phyloP scores from a whole-genome alignment of 805 yeast genomes.

The Blastobotrys mokoenaii region DNA sequence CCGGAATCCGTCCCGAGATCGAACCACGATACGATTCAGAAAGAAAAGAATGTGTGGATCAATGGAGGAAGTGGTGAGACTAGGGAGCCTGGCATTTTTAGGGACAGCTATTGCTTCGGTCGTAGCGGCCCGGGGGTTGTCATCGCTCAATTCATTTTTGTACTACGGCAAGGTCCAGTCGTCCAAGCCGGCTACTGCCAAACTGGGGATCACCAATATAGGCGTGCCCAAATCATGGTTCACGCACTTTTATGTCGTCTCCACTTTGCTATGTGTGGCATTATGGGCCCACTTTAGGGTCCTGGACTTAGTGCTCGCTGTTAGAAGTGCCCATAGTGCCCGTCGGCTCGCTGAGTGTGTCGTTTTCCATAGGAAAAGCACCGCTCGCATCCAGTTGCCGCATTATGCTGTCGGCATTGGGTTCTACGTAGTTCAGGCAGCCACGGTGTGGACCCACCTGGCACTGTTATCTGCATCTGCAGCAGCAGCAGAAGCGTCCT shows the following conservation, averaged over 20 bases:
- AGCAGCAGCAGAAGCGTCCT: background rate
- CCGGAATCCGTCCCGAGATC: background rate
- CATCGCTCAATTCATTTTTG: slow-evolving; percentile 16
- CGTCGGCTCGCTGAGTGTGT: slow-evolving; percentile 45
- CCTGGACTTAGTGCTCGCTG: slow-evolving; percentile 6
- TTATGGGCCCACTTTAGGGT: background rate
- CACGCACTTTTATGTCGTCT: slow-evolving; percentile 25
- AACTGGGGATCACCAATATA: slow-evolving; percentile 2
- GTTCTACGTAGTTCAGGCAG: slow-evolving; percentile 33
- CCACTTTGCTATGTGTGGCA: slow-evolving; percentile 6
- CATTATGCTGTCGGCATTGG: slow-evolving; percentile 52
- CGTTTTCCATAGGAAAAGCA: slow-evolving; percentile 32
- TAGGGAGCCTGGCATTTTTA: background rate
- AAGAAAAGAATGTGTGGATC: too few relatives aligned
- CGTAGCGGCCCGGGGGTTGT: slow-evolving; percentile 8
- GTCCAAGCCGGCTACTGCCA: background rate
- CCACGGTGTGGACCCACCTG: background rate
- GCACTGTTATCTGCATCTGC: too few relatives aligned
- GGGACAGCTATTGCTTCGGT: slow-evolving; percentile 10
- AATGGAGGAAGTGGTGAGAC: background rate
- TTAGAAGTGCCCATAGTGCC: slow-evolving; percentile 35
- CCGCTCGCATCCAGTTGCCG: slow-evolving; percentile 45
- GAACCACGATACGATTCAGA: background rate
- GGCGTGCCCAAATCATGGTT: slow-evolving; percentile 29
- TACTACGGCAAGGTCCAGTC: slow-evolving; percentile 25